Percentiles rank a stretch among this genome's conserved stretches.
Conservation (phyloP, 2,329 filamentous ascomycete species). For the Teratosphaeriaceae sp. region DNA sequence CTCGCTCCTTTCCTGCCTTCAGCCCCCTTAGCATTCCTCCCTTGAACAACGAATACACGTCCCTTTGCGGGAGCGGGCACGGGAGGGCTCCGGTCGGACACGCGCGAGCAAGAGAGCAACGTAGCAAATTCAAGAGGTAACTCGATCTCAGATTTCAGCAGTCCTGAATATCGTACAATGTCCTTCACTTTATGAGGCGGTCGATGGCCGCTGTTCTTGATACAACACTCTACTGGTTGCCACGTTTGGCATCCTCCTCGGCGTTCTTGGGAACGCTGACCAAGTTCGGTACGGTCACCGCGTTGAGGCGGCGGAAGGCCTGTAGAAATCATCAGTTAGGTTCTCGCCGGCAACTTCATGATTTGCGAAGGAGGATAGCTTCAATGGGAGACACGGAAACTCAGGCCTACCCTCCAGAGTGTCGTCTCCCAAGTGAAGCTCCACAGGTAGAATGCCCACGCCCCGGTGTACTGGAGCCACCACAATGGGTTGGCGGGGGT, state of each 20-base stretch:
- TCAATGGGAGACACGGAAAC: constrained; percentile 4
- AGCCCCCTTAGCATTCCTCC: no score
- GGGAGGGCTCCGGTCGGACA: no score
- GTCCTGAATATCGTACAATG: neutral
- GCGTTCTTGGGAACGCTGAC: constrained; percentile 48
- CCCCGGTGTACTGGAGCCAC: constrained; percentile 34
- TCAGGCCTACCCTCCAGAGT: constrained; percentile 35
- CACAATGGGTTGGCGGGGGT: constrained; percentile 30
- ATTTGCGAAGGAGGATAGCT: no score
- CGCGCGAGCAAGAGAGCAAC: no score
- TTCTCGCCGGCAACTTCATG: no score
- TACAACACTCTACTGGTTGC: constrained; percentile 30
- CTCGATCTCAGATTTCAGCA: no score
- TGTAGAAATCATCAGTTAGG: constrained; percentile 21
- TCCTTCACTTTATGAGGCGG: neutral
- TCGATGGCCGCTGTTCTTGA: neutral
- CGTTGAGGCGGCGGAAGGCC: constrained; percentile 48
- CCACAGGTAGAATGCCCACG: constrained; percentile 33
- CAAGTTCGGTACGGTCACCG: constrained; percentile 45
- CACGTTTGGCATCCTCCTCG: constrained; percentile 45
- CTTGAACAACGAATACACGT: no score
- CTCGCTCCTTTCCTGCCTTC: no score
- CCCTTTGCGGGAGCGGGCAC: no score
- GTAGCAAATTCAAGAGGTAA: no score
- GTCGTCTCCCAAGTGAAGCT: constrained; percentile 35